Evolutionary conservation across 2,329 filamentous ascomycete species (phyloP).

Genomic region (Colletotrichum filicis): DNA sequence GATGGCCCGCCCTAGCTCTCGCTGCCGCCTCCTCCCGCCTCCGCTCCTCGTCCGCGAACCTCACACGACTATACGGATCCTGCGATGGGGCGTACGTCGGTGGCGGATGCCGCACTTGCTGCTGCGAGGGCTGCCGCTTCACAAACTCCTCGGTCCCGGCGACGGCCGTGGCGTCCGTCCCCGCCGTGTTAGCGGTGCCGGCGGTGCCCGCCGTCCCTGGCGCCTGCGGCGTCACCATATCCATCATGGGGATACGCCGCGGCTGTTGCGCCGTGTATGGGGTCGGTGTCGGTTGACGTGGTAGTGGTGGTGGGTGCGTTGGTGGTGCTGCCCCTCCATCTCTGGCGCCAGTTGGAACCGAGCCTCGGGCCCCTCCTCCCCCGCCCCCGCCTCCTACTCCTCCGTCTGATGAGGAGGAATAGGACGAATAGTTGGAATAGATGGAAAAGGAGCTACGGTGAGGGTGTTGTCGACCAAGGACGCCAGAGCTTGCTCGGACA

Average conservation of each 20-base stretch:
- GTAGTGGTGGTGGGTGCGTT: not conserved
- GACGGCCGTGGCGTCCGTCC: slow-evolving; percentile 5
- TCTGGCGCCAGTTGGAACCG: not conserved
- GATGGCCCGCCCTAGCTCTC: not conserved
- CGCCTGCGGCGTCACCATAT: not conserved
- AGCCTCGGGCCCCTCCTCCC: not conserved
- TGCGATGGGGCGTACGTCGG: slow-evolving; percentile 20
- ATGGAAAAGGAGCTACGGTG: slow-evolving; percentile 14
- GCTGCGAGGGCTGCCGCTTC: not conserved
- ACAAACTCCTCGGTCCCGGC: slow-evolving; percentile 4
- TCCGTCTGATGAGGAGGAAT: slow-evolving; percentile 11
- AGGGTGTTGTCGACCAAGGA: slow-evolving; percentile 15
- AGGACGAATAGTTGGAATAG: slow-evolving; percentile 26
- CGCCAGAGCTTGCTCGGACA: slow-evolving; percentile 12
- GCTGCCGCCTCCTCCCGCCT: not conserved
- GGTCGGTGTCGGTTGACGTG: not conserved
- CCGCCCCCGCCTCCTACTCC: not conserved
- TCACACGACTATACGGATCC: slow-evolving; percentile 21
- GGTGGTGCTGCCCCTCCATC: not conserved
- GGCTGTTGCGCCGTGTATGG: slow-evolving; percentile 9
- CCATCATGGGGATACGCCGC: slow-evolving; percentile 1
- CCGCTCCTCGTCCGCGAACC: slow-evolving; percentile 25
- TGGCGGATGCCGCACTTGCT: slow-evolving; percentile 9
- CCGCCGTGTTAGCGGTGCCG: not conserved
- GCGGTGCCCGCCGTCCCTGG: slow-evolving; percentile 2